Evolutionary conservation across 768 basidiomycete species (phyloP).

Genomic region (Termitomyces sp.): DNA sequence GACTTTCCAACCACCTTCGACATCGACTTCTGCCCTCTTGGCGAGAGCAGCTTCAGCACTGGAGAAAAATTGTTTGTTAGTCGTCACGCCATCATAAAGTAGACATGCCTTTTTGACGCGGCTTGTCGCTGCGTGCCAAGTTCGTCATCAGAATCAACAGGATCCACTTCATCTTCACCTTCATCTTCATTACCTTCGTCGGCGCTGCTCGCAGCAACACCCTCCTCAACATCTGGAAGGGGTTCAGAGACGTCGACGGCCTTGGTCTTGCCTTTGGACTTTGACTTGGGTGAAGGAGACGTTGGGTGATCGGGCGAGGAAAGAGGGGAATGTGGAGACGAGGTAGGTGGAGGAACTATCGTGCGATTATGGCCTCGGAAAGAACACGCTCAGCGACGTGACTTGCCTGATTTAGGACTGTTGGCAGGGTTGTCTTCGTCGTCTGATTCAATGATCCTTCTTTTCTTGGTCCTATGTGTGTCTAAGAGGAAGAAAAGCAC

Average conservation of each 20-base stretch:
- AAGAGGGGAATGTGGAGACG: constrained; percentile 11
- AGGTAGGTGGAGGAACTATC: not conserved
- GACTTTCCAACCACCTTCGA: constrained; percentile 76
- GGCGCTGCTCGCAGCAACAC: constrained; percentile 14
- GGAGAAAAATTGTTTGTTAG: not conserved
- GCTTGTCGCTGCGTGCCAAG: constrained; percentile 26
- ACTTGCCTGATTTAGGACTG: constrained; percentile 7
- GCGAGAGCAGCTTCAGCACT: constrained; percentile 69
- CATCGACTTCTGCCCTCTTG: constrained; percentile 62
- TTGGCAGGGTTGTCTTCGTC: constrained; percentile 33
- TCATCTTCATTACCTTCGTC: constrained; percentile 26
- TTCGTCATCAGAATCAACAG: constrained; percentile 24
- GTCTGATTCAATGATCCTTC: constrained; percentile 49
- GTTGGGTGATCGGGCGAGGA: constrained; percentile 6
- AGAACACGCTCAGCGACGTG: not conserved
- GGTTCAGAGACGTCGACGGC: constrained; percentile 20
- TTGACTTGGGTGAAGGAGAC: constrained; percentile 8
- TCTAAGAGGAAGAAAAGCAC: constrained; percentile 15
- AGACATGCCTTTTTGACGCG: constrained; percentile 57
- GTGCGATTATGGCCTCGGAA: not conserved
- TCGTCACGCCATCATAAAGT: not conserved
- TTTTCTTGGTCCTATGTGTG: constrained; percentile 38
- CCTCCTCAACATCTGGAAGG: constrained; percentile 19
- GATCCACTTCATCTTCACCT: constrained; percentile 29
- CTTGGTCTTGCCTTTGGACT: constrained; percentile 21